Conservation (phyloP, 225 moss, liverwort and hornwort genomes). For the Physcomitrellopsis africana region DNA sequence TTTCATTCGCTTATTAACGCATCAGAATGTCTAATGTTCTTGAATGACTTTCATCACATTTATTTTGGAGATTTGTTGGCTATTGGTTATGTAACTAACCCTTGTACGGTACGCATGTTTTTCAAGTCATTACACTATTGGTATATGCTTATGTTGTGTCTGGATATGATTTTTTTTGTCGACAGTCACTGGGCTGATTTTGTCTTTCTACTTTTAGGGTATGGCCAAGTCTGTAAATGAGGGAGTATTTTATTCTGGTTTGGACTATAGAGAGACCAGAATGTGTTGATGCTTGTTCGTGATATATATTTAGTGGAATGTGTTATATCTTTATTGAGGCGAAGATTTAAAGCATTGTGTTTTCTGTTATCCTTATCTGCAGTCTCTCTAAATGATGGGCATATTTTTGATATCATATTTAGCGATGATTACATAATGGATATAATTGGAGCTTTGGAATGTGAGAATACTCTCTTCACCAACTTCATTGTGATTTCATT, state of each 20-base stretch:
- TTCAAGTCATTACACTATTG: constrained; percentile 23
- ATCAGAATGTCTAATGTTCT: constrained; percentile 16
- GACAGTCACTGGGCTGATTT: constrained; percentile 1
- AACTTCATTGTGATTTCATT: constrained; percentile 24
- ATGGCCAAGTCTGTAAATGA: constrained; percentile 3
- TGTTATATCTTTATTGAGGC: neutral
- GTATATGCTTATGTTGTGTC: constrained; percentile 12
- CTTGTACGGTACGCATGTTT: constrained; percentile 20
- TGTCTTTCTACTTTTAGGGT: constrained; percentile 19
- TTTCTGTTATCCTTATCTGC: constrained; percentile 40
- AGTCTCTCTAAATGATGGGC: constrained; percentile 93
- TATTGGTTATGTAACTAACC: constrained; percentile 14
- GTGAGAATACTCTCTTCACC: constrained; percentile 50
- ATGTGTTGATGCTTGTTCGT: too few relatives aligned
- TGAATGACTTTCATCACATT: constrained; percentile 16
- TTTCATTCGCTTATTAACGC: constrained; percentile 17
- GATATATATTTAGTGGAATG: neutral
- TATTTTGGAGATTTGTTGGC: neutral
- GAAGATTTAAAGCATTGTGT: constrained; percentile 17
- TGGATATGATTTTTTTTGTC: constrained; percentile 18
- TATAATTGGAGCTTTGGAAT: constrained; percentile 91
- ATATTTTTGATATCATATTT: constrained; percentile 92
- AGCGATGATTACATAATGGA: constrained; percentile 96
- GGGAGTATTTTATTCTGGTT: neutral
- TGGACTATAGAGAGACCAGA: too few relatives aligned